A percentile compares a stretch with the other conserved stretches of the same genome.
phyloP scores from a whole-genome alignment of 2,329 filamentous ascomycete species.

The Cryoendolithus antarcticus region DNA sequence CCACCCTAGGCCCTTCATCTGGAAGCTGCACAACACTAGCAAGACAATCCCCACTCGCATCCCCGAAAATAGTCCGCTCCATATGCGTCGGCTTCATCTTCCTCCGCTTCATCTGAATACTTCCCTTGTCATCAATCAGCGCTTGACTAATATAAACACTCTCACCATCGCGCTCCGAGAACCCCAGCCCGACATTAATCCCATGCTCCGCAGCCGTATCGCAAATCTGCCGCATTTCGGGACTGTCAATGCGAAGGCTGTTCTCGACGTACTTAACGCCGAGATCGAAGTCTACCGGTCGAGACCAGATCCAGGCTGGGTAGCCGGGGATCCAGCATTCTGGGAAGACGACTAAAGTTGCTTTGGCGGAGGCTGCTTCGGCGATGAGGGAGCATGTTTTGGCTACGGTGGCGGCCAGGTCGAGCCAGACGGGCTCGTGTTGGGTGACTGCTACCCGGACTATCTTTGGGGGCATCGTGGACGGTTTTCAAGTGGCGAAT shows the following conservation, averaged over 20 bases:
- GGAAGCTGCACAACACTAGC: conserved; percentile 23
- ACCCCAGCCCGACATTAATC: conserved; percentile 28
- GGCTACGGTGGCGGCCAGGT: conserved; percentile 40
- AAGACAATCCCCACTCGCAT: conserved; percentile 23
- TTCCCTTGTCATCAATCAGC: conserved; percentile 24
- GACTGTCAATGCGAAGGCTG: conserved; percentile 28
- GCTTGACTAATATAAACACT: conserved; percentile 30
- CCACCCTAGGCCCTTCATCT: conserved; percentile 21
- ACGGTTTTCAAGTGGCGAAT: no score
- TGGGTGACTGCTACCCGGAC: conserved; percentile 37
- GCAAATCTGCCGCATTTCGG: conserved; percentile 33
- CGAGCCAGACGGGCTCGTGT: conserved; percentile 48
- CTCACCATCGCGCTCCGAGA: conserved; percentile 27
- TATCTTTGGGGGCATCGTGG: conserved; percentile 2
- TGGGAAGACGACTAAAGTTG: conserved; percentile 40
- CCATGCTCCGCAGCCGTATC: conserved; percentile 20
- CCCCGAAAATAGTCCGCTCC: conserved; percentile 32
- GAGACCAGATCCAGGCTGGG: conserved; percentile 33
- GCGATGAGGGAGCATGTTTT: conserved; percentile 47
- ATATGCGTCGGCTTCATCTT: conserved; percentile 34
- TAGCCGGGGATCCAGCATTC: conserved; percentile 33
- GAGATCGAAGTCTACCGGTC: conserved; percentile 30
- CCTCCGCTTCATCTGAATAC: conserved; percentile 25
- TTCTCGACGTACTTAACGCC: conserved; percentile 33
- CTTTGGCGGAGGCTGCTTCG: conserved; percentile 41